Evolutionary conservation across 2,329 filamentous ascomycete species (phyloP), one percentile per base, ranked within the genome.

Genomic region (Colletotrichum sp.): DNA sequence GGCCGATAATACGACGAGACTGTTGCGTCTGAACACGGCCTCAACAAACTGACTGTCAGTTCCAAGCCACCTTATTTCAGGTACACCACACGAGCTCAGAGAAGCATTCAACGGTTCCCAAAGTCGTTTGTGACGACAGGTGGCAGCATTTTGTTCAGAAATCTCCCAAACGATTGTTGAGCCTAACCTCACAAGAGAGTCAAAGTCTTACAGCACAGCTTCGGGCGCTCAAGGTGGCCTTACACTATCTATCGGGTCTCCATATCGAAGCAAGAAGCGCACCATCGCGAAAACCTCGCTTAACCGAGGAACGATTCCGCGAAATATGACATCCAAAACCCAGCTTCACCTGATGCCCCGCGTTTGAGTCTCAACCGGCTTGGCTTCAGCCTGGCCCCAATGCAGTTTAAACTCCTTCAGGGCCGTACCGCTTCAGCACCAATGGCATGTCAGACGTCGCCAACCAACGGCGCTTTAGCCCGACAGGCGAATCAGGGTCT

Each of bases 191-290:
- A 24, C 43, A 52, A 21, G 10, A 8, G 10, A 52, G 43, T 0
- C 43, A 52, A 52, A 24, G 43, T 13, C 13, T 52, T 21, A 52
- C 43, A 13, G n/a, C 43, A 52, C n/a, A 21, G n/a, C n/a, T 24
- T 52, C n/a, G 1, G 0, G 43, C 43, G 0, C n/a, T 52, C 0
- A 52, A 52, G 12, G 0, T 13, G 43, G 2, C 2, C 6, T 24
- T 3, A 13, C 43, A 21, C 0, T 21, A 52, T 52, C n/a, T 52
- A 3, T 21, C 0, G 2, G n/a, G 43, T 52, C 43, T 3, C 0
- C n/a, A 52, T 52, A 13, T 52, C 43, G 43, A 24, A 13, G 4
- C 43, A 52, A 52, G 43, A 21, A 52, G n/a, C n/a, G n/a, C 43
- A 8, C 12, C n/a, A 24, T 52, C n/a, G 12, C n/a, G 43, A 48